A percentile compares a stretch with the other conserved stretches of the same genome.
phyloP scores from a whole-genome alignment of 2,329 filamentous ascomycete species.

The Macrophomina phaseolina region DNA sequence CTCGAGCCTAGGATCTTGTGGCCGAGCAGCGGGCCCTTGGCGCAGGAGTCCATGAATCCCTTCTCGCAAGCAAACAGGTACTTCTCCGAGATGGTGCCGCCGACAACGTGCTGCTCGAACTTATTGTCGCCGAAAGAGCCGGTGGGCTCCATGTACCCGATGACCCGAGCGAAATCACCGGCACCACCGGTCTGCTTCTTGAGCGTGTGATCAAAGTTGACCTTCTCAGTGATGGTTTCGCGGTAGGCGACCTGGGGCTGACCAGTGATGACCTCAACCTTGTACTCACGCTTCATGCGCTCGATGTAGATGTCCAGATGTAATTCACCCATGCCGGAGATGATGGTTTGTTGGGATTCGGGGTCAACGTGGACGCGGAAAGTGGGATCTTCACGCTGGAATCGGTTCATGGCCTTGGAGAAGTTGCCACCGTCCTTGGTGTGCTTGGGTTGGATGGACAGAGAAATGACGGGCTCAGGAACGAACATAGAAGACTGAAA shows the following conservation, averaged over 20 bases:
- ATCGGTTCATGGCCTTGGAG: constrained; percentile 97
- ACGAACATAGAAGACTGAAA: constrained; percentile 86
- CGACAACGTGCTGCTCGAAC: constrained; percentile 86
- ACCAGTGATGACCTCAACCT: constrained; percentile 92
- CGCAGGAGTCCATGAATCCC: constrained; percentile 82
- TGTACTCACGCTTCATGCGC: constrained; percentile 95
- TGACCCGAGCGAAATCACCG: constrained; percentile 92
- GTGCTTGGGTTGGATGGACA: constrained; percentile 96
- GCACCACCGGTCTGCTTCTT: constrained; percentile 96
- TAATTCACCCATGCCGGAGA: constrained; percentile 97
- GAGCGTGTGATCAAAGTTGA: constrained; percentile 89
- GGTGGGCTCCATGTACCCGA: constrained; percentile 89
- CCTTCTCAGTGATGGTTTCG: constrained; percentile 81
- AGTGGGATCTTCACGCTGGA: constrained; percentile 97
- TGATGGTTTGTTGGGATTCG: constrained; percentile 95
- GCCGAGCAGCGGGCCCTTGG: constrained; percentile 88
- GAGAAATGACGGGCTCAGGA: constrained; percentile 95
- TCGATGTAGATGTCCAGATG: constrained; percentile 98
- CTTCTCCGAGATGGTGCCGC: constrained; percentile 93
- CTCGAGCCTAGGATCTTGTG: constrained; percentile 87
- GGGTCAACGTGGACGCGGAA: constrained; percentile 93
- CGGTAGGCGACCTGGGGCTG: constrained; percentile 97
- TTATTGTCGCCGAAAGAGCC: constrained; percentile 73
- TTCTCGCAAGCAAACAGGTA: constrained; percentile 94
- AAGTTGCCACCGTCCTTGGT: constrained; percentile 92